Base-by-base conservation (phyloP, 306 rosid species). In the Fragaria iinumae region DNA sequence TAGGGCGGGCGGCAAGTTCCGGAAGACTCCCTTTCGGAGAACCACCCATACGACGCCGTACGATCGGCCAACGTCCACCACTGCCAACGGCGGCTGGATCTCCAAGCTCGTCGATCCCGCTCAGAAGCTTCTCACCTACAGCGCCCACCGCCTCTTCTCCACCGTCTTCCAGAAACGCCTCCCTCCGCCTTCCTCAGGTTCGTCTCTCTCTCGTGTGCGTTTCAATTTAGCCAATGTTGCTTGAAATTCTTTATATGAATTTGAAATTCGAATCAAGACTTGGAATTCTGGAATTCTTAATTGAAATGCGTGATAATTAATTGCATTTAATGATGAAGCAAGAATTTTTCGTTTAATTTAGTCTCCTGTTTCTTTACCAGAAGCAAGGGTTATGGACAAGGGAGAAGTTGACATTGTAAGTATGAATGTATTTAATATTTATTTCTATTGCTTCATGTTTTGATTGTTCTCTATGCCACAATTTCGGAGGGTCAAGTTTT, bases 81-180 rank as follows among this genome's bases (percentile, higher is more conserved):
- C 55, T 12, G n/a, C 68, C 21, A 62, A 47, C 21, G 76, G 79
- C 25, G 96, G 97, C 14, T 95, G 99, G 99, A 71, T 95, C 72
- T 90, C 96, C 44, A 91, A 90, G 85, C 82, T 94, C 8, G 91
- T 92, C 69, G 96, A 92, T 92, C 99, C 99, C 14, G 97, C 97
- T 20, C 99, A 95, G 56, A 80, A 90, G 76, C 87, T 95, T 63
- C 87, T 95, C 79, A 48, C 84, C 71, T 67, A 81, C 16, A 76
- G 93, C 41, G 97, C 97, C 7, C 90, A 87, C 73, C 78, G 85
- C 76, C 76, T 95, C 6, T 95, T 95, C 77, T 90, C 96, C 55
- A 67, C 92, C 55, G 90, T 95, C 38, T 89, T 92, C 81, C 87
- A 89, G 45, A 92, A 88, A 67, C 96, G 97, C 79, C 96, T 95